These are phyloP conservation scores for Ophiostoma piceae DNA, from an alignment of 2,329 filamentous ascomycete species.

Conservation along the genomic window DNA sequence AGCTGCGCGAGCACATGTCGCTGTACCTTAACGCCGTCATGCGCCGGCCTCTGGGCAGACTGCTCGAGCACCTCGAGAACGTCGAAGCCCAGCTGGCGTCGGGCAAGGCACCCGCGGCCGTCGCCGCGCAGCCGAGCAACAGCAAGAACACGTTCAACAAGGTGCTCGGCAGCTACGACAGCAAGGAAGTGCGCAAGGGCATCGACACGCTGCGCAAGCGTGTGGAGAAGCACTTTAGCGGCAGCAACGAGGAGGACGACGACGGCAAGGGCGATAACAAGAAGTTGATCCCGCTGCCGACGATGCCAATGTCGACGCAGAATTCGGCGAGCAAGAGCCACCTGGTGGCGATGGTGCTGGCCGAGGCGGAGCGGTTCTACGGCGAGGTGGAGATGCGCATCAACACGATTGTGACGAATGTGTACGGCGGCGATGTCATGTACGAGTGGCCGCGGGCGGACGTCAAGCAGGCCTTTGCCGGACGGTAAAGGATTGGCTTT, in stretches of 20 bases:
- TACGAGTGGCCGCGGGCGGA: slow-evolving; percentile 63
- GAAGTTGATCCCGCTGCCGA: slow-evolving; percentile 32
- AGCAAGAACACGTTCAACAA: slow-evolving; percentile 81
- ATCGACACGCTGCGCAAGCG: slow-evolving; percentile 83
- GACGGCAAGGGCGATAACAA: background rate
- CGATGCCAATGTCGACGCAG: slow-evolving; percentile 5
- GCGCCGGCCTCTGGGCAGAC: slow-evolving; percentile 79
- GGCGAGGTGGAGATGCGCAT: slow-evolving; percentile 57
- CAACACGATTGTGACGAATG: slow-evolving; percentile 53
- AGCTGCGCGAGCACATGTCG: slow-evolving; percentile 80
- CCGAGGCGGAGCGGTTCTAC: slow-evolving; percentile 60
- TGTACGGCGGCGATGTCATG: slow-evolving; percentile 59
- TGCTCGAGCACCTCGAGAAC: slow-evolving; percentile 87
- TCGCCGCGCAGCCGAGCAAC: slow-evolving; percentile 78
- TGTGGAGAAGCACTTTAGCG: slow-evolving; percentile 95
- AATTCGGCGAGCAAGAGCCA: slow-evolving; percentile 17
- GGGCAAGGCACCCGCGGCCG: slow-evolving; percentile 55
- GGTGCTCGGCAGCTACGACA: slow-evolving; percentile 71
- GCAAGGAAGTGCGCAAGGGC: slow-evolving; percentile 81
- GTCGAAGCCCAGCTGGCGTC: slow-evolving; percentile 66
- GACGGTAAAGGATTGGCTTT: background rate
- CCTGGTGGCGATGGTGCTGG: slow-evolving; percentile 53
- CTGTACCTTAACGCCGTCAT: slow-evolving; percentile 86
- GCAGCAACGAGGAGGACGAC: slow-evolving; percentile 53
- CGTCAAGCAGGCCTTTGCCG: slow-evolving; percentile 53